phyloP scores from a whole-genome alignment of 805 yeast genomes.

The Cyberlindnera suaveolens region DNA sequence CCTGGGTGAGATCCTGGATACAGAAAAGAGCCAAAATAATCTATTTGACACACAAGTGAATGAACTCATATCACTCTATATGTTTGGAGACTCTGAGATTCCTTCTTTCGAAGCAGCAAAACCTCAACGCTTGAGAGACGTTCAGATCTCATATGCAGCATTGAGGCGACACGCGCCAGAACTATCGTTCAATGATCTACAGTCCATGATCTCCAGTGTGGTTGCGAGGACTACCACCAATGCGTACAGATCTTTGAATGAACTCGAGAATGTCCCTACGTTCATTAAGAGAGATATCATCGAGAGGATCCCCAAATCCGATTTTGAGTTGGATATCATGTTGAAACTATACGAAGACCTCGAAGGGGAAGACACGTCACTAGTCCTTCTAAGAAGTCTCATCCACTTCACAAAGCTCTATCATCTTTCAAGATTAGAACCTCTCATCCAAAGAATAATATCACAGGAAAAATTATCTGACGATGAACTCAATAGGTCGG shows the following conservation, averaged over 20 bases:
- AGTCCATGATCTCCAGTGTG: conserved; percentile 22
- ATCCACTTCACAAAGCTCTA: conserved; percentile 12
- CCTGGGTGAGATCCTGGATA: neutral
- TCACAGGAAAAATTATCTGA: conserved; percentile 4
- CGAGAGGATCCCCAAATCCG: conserved; percentile 25
- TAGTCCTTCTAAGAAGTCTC: conserved; percentile 4
- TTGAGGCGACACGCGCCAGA: conserved; percentile 1
- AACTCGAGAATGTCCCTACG: conserved; percentile 30
- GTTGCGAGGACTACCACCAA: conserved; percentile 26
- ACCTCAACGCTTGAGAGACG: conserved; percentile 1
- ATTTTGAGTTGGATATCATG: conserved; percentile 11
- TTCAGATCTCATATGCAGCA: conserved; percentile 4
- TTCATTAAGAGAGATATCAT: conserved; percentile 34
- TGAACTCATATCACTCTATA: conserved; percentile 7
- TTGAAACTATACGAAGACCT: conserved; percentile 2
- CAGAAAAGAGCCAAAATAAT: neutral
- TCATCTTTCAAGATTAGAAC: conserved; percentile 3
- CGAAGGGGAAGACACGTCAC: neutral
- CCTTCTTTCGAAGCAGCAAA: neutral
- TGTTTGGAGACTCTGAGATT: conserved; percentile 7
- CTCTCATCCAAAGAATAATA: conserved; percentile 1
- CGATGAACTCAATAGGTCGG: conserved; percentile 5
- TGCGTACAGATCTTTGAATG: conserved; percentile 29
- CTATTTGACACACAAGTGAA: conserved; percentile 1
- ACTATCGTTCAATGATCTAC: conserved; percentile 7